A percentile compares a stretch with the other conserved stretches of the same genome.
phyloP scores from a whole-genome alignment of 192 early-diverging fungal species.

The Linderina pennispora region DNA sequence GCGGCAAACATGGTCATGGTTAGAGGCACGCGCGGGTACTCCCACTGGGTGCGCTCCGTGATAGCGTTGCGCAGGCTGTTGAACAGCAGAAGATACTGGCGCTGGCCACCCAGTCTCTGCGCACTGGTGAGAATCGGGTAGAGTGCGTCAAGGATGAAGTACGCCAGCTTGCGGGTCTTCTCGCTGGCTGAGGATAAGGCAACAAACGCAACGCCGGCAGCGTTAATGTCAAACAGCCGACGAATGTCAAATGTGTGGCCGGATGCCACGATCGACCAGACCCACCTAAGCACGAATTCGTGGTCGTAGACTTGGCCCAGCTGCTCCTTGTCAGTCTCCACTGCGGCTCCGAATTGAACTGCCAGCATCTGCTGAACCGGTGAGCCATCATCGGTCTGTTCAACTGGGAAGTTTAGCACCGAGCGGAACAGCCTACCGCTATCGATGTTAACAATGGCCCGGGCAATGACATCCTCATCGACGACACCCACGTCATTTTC shows the following conservation, averaged over 20 bases:
- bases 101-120: constrained; percentile 10
- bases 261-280: constrained; percentile 26
- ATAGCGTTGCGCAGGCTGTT: constrained; percentile 42
- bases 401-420: constrained; percentile 25
- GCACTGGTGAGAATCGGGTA: constrained; percentile 8
- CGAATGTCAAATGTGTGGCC: constrained; percentile 7
- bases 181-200: constrained; percentile 28
- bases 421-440: constrained; percentile 16
- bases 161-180: constrained; percentile 31
- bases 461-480: constrained; percentile 16
- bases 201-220: constrained; percentile 24
- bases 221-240: constrained; percentile 27
- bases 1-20: constrained; percentile 30
- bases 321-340: neutral
- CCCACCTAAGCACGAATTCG: constrained; percentile 32
- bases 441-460: constrained; percentile 23
- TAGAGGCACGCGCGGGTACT: constrained; percentile 29
- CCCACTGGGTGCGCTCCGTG: neutral
- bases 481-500: constrained; percentile 38
- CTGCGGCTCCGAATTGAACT: no score
- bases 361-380: constrained; percentile 1
- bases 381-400: neutral
- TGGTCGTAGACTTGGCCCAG: constrained; percentile 14
- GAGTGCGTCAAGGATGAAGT: constrained; percentile 23
- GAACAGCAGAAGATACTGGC: constrained; percentile 24